Base-by-base conservation (phyloP, 2,329 filamentous ascomycete species). In the Hypoxylon sp. region DNA sequence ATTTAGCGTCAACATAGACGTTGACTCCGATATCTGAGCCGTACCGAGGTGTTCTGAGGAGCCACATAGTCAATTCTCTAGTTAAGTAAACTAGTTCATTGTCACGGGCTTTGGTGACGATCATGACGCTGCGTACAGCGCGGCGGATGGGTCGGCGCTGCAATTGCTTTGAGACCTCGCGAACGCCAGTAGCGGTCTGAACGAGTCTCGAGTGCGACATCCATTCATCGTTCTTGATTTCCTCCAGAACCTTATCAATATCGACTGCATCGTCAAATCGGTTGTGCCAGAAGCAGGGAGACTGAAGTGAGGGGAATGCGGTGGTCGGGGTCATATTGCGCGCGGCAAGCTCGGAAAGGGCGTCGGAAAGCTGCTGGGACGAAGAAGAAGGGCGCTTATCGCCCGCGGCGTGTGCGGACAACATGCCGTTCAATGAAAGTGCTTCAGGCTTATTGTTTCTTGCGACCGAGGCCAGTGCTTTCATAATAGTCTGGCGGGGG, bases 201-300 rank as follows among this genome's bases (percentile, higher is more conserved):
- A 98, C 93, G 45, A 99, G 87, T 59, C 94, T 90, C 9, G 93
- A 97, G 81, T 98, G 96, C 34, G 94, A 97, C 84, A 98, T 91
- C 80, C 89, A 93, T 75, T 97, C 93, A 73, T 96, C 91, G 59
- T 90, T 91, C 77, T 91, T 91, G 75, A 98, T 97, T 81, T 99
- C 96, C 77, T 98, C 94, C 5, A 99, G 85, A 5, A 99, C 94
- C 80, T 92, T 96, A 73, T 96, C 92, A 65, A 98, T 93, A 79
- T 99, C 93, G 74, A 99, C 93, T 7, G 94, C 93, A 78, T 97
- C 94, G 75, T 98, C 96, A 77, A 99, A 99, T 69, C 95, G 90
- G 81, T 97, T 93, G 82, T 99, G 96, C 82, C 97, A 98, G 82
- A 97, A 99, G 83, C 96, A 99, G 13, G 96, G 96, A 48, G 94